Conservation (phyloP, 106 monocot species). For the Posidonia australis region DNA sequence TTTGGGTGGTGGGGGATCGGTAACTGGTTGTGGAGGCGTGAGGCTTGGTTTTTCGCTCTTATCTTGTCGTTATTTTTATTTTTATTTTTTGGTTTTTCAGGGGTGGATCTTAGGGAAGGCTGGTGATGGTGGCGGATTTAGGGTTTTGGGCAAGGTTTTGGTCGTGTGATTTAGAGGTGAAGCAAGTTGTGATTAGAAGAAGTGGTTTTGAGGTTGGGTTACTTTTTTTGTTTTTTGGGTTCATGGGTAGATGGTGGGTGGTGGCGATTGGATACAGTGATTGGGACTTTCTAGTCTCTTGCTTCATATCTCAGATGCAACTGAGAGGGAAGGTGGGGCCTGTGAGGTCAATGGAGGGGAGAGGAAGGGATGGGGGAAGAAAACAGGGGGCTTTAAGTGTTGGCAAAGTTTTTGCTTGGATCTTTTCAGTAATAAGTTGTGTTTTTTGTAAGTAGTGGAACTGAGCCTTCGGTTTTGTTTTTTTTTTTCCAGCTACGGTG, state of each 20-base stretch:
- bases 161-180: no score
- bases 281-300: not conserved
- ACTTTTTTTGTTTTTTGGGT: no score
- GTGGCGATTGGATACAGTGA: not conserved
- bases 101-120: not conserved
- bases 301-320: conserved; percentile 1
- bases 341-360: not conserved
- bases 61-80: no score
- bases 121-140: not conserved
- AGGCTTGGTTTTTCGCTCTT: no score
- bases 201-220: no score
- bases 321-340: not conserved
- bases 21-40: no score
- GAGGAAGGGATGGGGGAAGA: not conserved
- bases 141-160: not conserved
- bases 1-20: no score
- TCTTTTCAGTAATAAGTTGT: not conserved
- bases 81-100: no score
- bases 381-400: not conserved
- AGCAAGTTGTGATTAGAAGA: no score
- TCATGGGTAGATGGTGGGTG: not conserved
- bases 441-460: not conserved
- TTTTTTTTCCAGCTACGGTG: not conserved
- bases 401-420: conserved; percentile 1
- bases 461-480: not conserved